These are phyloP conservation scores for Russula olivacea DNA, from an alignment of 768 basidiomycete species.

Conservation along the genomic window DNA sequence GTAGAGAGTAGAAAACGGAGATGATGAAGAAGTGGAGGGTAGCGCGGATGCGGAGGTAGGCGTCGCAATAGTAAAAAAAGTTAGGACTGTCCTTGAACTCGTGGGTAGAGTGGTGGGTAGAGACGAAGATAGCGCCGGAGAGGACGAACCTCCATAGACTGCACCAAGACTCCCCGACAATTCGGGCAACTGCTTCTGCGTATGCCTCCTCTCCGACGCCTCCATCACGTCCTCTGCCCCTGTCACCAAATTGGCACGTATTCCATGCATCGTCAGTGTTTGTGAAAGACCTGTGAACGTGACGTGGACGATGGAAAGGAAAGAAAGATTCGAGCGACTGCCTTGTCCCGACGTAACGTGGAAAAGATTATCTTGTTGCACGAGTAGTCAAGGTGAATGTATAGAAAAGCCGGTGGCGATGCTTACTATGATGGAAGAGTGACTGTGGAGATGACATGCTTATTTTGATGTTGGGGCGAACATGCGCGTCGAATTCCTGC, in stretches of 20 bases:
- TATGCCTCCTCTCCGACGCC: too few species aligned
- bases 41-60: neutral
- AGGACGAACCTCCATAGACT: constrained; percentile 68
- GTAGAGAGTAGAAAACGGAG: constrained; percentile 6
- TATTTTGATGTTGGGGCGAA: too few species aligned
- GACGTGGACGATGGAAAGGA: neutral
- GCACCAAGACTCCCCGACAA: too few species aligned
- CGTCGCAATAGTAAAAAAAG: constrained; percentile 29
- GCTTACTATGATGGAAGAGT: too few species aligned
- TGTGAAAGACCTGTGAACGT: neutral
- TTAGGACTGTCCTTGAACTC: constrained; percentile 25
- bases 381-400: too few species aligned
- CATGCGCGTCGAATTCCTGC: too few species aligned
- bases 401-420: too few species aligned
- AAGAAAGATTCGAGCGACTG: neutral
- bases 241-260: neutral
- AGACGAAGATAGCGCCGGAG: constrained; percentile 42
- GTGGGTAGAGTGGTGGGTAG: constrained; percentile 13
- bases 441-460: too few species aligned
- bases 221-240: too few species aligned
- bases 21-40: constrained; percentile 11
- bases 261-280: neutral
- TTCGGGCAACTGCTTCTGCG: too few species aligned
- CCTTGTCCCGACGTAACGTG: neutral
- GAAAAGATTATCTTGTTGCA: too few species aligned